Conservation (phyloP, 257 asterid species). For the Cinchona pubescens region DNA sequence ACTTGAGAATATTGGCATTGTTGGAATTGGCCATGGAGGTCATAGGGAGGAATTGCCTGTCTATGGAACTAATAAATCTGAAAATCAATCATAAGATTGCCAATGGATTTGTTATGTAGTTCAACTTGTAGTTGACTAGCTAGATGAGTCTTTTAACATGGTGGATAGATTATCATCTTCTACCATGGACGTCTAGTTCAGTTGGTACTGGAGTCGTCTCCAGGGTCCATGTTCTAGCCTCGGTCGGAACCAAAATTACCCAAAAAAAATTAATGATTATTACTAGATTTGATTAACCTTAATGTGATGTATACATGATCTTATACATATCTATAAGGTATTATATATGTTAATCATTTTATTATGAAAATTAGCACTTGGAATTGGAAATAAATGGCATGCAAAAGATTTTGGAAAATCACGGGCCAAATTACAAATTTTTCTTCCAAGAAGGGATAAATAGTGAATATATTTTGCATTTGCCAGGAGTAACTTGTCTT, state of each 20-base stretch:
- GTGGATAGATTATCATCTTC: conserved; percentile 3
- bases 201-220: conserved; percentile 3
- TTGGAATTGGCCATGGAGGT: conserved; percentile 36
- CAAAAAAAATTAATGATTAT: too few relatives aligned
- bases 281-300: too few relatives aligned
- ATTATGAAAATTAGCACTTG: neutral
- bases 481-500: neutral
- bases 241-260: too few relatives aligned
- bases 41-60: conserved; percentile 70
- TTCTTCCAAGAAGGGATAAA: too few relatives aligned
- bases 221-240: too few relatives aligned
- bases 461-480: too few relatives aligned
- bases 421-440: neutral
- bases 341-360: too few relatives aligned
- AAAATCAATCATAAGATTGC: conserved; percentile 62
- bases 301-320: too few relatives aligned
- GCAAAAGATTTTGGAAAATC: neutral
- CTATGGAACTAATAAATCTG: conserved; percentile 66
- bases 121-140: conserved; percentile 9
- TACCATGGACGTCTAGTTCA: neutral
- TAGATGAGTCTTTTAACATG: neutral
- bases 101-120: conserved; percentile 36
- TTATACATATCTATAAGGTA: too few relatives aligned
- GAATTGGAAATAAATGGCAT: neutral
- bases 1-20: conserved; percentile 63